Conservation (phyloP, 2,329 filamentous ascomycete species). For the Beauveria australis region DNA sequence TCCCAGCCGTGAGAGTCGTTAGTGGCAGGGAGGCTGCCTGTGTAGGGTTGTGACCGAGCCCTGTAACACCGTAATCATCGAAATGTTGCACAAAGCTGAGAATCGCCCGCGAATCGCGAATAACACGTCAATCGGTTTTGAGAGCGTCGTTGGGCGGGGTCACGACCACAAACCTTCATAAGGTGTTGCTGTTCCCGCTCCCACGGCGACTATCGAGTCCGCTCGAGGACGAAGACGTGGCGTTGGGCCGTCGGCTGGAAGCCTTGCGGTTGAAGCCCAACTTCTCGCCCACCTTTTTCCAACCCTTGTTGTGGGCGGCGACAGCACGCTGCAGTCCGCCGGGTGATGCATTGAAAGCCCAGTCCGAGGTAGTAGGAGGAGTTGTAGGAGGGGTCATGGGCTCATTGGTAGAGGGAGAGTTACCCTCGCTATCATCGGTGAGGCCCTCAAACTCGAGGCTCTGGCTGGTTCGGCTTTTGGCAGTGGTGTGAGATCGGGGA, state of each 20-base stretch:
- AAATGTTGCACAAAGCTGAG: slow-evolving; percentile 1
- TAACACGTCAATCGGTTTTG: slow-evolving; percentile 16
- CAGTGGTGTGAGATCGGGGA: slow-evolving; percentile 37
- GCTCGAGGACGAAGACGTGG: slow-evolving; percentile 31
- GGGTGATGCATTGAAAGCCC: slow-evolving; percentile 42
- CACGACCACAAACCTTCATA: slow-evolving; percentile 54
- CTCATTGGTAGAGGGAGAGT: slow-evolving; percentile 47
- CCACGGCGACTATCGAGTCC: slow-evolving; percentile 27
- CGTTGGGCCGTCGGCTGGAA: slow-evolving; percentile 33
- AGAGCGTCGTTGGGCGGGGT: slow-evolving; percentile 33
- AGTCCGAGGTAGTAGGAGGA: slow-evolving; percentile 54
- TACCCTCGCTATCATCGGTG: slow-evolving; percentile 59
- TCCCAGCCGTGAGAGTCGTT: slow-evolving; percentile 48
- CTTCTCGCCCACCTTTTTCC: slow-evolving; percentile 58
- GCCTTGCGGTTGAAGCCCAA: slow-evolving; percentile 49
- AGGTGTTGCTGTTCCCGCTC: slow-evolving; percentile 28
- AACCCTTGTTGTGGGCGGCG: slow-evolving; percentile 47
- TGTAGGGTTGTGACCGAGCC: slow-evolving; percentile 14
- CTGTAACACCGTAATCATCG: neutral
- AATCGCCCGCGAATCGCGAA: neutral
- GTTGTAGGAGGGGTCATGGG: slow-evolving; percentile 69
- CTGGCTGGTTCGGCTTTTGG: slow-evolving; percentile 35
- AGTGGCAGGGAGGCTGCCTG: slow-evolving; percentile 20
- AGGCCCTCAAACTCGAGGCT: slow-evolving; percentile 41
- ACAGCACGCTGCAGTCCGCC: slow-evolving; percentile 47